phyloP scores from a whole-genome alignment of 139 green algal genomes.

The Gonium pectorale region DNA sequence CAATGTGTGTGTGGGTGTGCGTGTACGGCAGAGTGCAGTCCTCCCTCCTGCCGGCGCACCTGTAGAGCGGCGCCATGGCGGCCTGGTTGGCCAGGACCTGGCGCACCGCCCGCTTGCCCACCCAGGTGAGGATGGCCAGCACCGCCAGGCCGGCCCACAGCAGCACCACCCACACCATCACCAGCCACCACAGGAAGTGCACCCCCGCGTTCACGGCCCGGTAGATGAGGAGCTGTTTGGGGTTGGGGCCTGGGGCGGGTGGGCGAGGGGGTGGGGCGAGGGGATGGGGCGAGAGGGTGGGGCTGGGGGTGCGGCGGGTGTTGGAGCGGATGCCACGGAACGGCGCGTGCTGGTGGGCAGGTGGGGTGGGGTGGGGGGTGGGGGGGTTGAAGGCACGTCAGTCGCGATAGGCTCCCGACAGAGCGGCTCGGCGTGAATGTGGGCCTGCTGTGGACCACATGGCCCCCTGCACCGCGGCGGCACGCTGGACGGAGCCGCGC shows the following conservation, averaged over 20 bases:
- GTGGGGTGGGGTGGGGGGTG: background rate
- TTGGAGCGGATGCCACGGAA: too few relatives aligned
- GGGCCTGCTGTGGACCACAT: background rate
- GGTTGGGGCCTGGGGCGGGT: background rate
- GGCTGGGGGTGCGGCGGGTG: background rate
- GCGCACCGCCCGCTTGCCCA: background rate
- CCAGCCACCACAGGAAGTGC: slow-evolving; percentile 28
- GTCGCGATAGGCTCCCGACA: background rate
- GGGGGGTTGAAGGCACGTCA: background rate
- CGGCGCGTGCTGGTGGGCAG: too few relatives aligned
- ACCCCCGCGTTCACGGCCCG: background rate
- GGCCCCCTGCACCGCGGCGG: background rate
- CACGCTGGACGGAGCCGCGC: too few relatives aligned
- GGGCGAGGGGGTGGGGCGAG: background rate
- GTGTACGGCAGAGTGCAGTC: too few relatives aligned
- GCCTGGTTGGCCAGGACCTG: slow-evolving; percentile 12
- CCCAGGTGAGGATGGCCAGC: background rate
- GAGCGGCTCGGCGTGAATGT: background rate
- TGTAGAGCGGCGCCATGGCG: background rate
- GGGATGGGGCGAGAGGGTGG: background rate
- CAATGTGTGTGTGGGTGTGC: too few relatives aligned
- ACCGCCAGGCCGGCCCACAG: slow-evolving; percentile 9
- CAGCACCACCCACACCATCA: slow-evolving; percentile 31
- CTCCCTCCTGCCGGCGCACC: too few relatives aligned
- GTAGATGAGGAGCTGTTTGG: slow-evolving; percentile 2